These are phyloP conservation scores for Cardamine occulta DNA, from an alignment of 345 rosid species.

Conservation along the genomic window DNA sequence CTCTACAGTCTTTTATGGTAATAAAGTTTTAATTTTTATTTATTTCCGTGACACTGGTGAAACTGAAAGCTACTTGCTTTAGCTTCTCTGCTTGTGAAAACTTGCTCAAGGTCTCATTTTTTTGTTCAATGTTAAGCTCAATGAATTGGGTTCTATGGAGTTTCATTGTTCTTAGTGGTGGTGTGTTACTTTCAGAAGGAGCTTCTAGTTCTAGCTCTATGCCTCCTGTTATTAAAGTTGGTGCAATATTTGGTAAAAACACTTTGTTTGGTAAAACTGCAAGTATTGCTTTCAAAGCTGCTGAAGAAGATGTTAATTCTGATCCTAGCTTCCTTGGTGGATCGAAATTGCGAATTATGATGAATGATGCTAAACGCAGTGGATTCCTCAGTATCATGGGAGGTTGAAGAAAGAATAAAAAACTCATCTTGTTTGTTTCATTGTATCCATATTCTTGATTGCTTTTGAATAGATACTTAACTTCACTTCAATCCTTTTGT, in stretches of 20 bases:
- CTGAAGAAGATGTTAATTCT: slow-evolving; percentile 70
- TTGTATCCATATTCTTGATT: slow-evolving; percentile 5
- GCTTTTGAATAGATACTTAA: slow-evolving; percentile 8
- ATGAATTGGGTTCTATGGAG: slow-evolving; percentile 56
- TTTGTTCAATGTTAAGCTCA: slow-evolving; percentile 13
- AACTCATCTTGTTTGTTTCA: background rate
- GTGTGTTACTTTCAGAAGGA: slow-evolving; percentile 48
- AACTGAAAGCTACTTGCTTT: slow-evolving; percentile 36
- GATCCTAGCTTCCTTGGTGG: slow-evolving; percentile 73
- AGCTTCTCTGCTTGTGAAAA: slow-evolving; percentile 12
- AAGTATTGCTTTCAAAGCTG: slow-evolving; percentile 68
- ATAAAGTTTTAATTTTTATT: background rate
- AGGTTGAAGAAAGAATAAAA: slow-evolving; percentile 43
- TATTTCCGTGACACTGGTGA: slow-evolving; percentile 25
- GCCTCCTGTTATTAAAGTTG: slow-evolving; percentile 58
- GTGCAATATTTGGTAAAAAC: slow-evolving; percentile 62
- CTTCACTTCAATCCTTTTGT: slow-evolving; percentile 12
- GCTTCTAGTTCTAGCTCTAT: slow-evolving; percentile 44
- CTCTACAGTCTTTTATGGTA: slow-evolving; percentile 8
- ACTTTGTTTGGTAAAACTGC: slow-evolving; percentile 61
- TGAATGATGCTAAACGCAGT: slow-evolving; percentile 68
- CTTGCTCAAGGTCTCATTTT: slow-evolving; percentile 18
- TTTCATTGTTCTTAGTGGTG: slow-evolving; percentile 43
- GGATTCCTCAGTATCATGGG: slow-evolving; percentile 77
- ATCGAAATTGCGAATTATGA: slow-evolving; percentile 51